Conservation (phyloP, 306 rosid genomes). For the Prunus persica region Prunus_persica_NCBIv2 NC_034009.1:17363501-17364000, state of each 20-base stretch:
- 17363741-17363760: conserved; percentile 1
- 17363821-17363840: background rate
- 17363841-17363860: too few relatives aligned
- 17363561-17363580: background rate
- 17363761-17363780: background rate
- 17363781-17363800: background rate
- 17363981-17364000: background rate
- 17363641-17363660: background rate
- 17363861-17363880: conserved; percentile 9
- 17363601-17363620: background rate
- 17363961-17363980: conserved; percentile 14
- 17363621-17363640: background rate
- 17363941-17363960: background rate
- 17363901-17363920: background rate
- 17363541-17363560: background rate
- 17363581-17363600: background rate
- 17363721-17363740: background rate
- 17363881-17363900: conserved; percentile 22
- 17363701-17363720: background rate
- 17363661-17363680: background rate
- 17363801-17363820: background rate
- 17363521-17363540: background rate
- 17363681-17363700: background rate
- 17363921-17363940: background rate
- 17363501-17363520: conserved; percentile 22